These are phyloP conservation scores for Tricholoma flavovirens DNA, from an alignment of 768 basidiomycete species.

Conservation along the genomic window DNA sequence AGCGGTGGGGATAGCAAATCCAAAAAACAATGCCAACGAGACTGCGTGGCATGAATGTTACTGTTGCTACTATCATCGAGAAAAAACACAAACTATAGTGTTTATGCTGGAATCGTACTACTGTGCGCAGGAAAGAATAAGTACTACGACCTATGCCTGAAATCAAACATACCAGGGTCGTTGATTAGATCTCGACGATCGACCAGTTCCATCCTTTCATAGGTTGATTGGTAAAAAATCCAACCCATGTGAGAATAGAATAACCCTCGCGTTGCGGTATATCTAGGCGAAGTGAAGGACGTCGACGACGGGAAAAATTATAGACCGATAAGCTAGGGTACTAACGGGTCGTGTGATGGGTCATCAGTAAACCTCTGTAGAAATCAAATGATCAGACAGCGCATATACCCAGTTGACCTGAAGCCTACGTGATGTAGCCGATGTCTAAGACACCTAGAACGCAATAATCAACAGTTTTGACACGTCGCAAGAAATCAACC, in stretches of 20 bases:
- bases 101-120: conserved; percentile 52
- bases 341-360: conserved; percentile 61
- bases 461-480: background rate
- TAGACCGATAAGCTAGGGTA: background rate
- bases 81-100: conserved; percentile 44
- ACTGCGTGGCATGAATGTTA: conserved; percentile 30
- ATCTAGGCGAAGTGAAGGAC: conserved; percentile 32
- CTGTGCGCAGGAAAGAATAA: conserved; percentile 26
- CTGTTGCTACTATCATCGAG: background rate
- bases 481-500: background rate
- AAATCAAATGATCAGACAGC: background rate
- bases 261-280: conserved; percentile 68
- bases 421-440: conserved; percentile 63
- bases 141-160: background rate
- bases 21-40: conserved; percentile 52
- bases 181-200: conserved; percentile 63
- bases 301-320: background rate
- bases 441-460: conserved; percentile 60
- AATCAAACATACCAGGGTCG: conserved; percentile 51
- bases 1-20: conserved; percentile 51
- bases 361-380: conserved; percentile 67
- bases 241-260: conserved; percentile 80
- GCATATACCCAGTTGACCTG: background rate
- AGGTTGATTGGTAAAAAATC: conserved; percentile 76
- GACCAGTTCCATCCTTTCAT: conserved; percentile 54